A percentile compares a stretch with the other conserved stretches of the same genome.
Conservation (phyloP, 176 grass and related monocot genomes). For the Oryza rufipogon region DNA sequence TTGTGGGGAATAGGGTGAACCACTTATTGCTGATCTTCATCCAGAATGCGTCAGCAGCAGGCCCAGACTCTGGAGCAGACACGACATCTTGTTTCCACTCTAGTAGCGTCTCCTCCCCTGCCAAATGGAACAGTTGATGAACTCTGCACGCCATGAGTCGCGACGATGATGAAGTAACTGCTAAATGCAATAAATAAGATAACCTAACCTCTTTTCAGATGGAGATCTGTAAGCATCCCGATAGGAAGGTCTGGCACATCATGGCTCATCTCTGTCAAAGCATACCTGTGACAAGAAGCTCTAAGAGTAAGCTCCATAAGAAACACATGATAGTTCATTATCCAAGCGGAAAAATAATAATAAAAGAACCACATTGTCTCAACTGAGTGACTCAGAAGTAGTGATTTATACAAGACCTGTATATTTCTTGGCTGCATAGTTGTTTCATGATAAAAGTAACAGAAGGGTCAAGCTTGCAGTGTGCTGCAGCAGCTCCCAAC, state of each 20-base stretch:
- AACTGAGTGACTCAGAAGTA: background rate
- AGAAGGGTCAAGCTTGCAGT: slow-evolving; percentile 70
- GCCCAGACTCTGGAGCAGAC: slow-evolving; percentile 19
- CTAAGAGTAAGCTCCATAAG: background rate
- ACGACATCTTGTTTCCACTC: slow-evolving; percentile 48
- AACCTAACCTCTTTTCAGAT: slow-evolving; percentile 71
- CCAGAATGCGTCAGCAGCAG: slow-evolving; percentile 45
- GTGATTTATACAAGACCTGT: slow-evolving; percentile 42
- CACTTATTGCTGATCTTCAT: slow-evolving; percentile 72
- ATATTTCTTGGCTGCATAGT: slow-evolving; percentile 89
- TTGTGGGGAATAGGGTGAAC: slow-evolving; percentile 85
- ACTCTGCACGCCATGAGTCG: background rate
- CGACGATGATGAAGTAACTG: background rate
- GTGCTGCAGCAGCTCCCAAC: slow-evolving; percentile 57
- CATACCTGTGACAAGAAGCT: slow-evolving; percentile 59
- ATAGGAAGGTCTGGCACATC: slow-evolving; percentile 71
- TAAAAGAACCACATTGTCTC: background rate
- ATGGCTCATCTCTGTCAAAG: slow-evolving; percentile 73
- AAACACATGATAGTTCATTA: background rate
- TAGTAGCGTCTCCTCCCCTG: slow-evolving; percentile 70
- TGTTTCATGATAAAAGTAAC: slow-evolving; percentile 70
- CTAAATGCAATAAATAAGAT: background rate
- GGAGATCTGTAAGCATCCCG: slow-evolving; percentile 75
- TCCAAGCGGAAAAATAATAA: background rate
- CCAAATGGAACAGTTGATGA: background rate